Percentiles rank a stretch among this genome's conserved stretches.
phyloP scores from a whole-genome alignment of 1,139 yeast species.

The Pichia sp. region DNA sequence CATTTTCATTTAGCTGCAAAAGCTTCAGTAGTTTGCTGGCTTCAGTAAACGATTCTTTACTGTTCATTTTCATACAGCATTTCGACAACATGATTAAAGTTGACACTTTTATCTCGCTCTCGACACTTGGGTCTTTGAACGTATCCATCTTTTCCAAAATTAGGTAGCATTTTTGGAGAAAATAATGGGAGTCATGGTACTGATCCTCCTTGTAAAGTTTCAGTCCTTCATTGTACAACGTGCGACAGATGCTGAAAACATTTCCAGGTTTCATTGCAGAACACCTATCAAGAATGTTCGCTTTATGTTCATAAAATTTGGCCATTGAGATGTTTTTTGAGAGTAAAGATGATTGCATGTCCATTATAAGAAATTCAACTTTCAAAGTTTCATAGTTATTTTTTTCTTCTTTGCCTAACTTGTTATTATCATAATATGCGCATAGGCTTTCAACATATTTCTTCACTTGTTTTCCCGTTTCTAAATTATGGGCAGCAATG shows the following conservation, averaged over 20 bases:
- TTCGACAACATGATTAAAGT: conserved; percentile 20
- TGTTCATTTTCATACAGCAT: conserved; percentile 22
- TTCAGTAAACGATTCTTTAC: conserved; percentile 18
- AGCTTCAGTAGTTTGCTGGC: conserved; percentile 17
- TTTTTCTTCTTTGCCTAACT: conserved; percentile 1
- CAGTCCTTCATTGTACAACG: conserved; percentile 27
- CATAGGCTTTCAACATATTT: conserved; percentile 16
- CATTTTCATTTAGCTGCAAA: conserved; percentile 19
- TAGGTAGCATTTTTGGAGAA: conserved; percentile 20
- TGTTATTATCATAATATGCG: conserved; percentile 15
- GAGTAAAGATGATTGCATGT: conserved; percentile 26
- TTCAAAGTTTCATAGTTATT: conserved; percentile 13
- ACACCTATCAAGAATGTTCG: conserved; percentile 17
- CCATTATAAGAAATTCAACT: conserved; percentile 23
- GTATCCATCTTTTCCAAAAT: conserved; percentile 14
- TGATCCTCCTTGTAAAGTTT: conserved; percentile 19
- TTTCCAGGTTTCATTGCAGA: conserved; percentile 4
- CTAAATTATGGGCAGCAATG: conserved; percentile 19
- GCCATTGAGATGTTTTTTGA: conserved; percentile 29
- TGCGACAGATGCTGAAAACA: conserved; percentile 23
- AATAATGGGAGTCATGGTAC: conserved; percentile 20
- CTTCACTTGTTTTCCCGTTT: conserved; percentile 21
- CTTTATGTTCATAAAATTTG: conserved; percentile 28
- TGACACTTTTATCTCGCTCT: conserved; percentile 8
- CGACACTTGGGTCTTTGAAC: conserved; percentile 12